Conservation (phyloP, 2,329 filamentous ascomycete species). For the Scopulariopsis brevicaulis region DNA sequence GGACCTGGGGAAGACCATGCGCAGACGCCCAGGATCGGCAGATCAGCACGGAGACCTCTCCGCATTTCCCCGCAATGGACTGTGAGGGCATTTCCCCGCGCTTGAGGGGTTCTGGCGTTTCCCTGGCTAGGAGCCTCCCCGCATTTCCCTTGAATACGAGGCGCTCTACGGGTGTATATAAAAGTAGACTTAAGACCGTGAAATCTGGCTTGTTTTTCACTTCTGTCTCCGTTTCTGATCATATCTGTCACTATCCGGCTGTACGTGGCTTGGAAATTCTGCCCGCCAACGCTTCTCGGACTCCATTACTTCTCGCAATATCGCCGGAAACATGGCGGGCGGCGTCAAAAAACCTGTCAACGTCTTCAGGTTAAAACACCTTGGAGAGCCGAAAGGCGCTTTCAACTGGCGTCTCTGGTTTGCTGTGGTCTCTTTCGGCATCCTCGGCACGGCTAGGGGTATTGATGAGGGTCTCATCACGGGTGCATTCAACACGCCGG, state of each 20-base stretch:
- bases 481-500: constrained; percentile 55
- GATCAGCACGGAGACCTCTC: not conserved
- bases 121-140: not conserved
- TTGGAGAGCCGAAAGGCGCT: constrained; percentile 56
- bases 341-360: constrained; percentile 44
- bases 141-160: not conserved
- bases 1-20: not conserved
- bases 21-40: not conserved
- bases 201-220: not conserved
- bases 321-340: constrained; percentile 30
- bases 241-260: not conserved
- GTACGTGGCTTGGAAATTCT: not conserved
- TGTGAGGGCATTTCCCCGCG: not conserved
- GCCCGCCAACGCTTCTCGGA: not conserved
- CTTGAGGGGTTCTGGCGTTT: not conserved
- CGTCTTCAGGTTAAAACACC: constrained; percentile 52
- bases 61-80: not conserved
- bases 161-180: not conserved
- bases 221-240: not conserved
- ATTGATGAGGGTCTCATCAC: constrained; percentile 73
- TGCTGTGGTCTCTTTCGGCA: constrained; percentile 55
- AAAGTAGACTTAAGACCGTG: not conserved
- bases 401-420: constrained; percentile 75
- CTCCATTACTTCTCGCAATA: not conserved
- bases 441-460: constrained; percentile 67